Base-by-base conservation (phyloP, 1,139 yeast species). In the Magnusiomyces tetraspermus region DNA sequence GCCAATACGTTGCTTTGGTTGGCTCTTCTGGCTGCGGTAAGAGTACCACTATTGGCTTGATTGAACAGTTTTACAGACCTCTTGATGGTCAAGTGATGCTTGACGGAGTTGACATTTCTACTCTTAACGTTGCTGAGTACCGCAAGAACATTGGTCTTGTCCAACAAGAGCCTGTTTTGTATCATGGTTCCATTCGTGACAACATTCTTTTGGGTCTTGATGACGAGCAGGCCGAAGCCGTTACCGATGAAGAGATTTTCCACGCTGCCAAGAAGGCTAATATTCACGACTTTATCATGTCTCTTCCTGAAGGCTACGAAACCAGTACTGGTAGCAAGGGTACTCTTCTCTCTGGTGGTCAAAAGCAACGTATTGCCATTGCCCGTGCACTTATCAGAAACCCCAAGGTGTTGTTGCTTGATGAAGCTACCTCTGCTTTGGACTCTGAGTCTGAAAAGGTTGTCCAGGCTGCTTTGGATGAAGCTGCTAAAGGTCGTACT, bases 11-110 rank as follows among this genome's bases (percentile, higher is more conserved):
- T 36, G 95, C 97, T 60, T 77, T 90, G 57, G 97, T 90, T 2
- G 98, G 97, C 0, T 94, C 97, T 1, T 87, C 96, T 2, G 97
- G 97, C 3, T 80, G 95, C 61, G 97, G 97, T 41, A 90, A 90
- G 69, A 85, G 96, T 1, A 90, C 97, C 0, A 83, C 94, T 37
- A 85, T 95, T n/a, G 85, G 90, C 28, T 71, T 90, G 52, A 69
- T 88, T 52, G 76, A 89, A 59, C 72, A 95, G 54, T 89, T 87
- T 66, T 90, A 90, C 66, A 82, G 85, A 58, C 94, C 95, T 1
- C 63, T 73, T 2, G 62, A 71, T 0, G 97, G 98, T 6, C 61
- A 68, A 47, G 80, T 90, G 17, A 59, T 74, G 28, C 75, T 90
- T 23, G 95, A 89, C 63, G 86, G 83, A 11, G 77, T 82, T 57